Percentiles rank a stretch among this genome's conserved stretches.
Conservation (phyloP, 2,329 filamentous ascomycete species). For the Ascochyta pisi region DNA sequence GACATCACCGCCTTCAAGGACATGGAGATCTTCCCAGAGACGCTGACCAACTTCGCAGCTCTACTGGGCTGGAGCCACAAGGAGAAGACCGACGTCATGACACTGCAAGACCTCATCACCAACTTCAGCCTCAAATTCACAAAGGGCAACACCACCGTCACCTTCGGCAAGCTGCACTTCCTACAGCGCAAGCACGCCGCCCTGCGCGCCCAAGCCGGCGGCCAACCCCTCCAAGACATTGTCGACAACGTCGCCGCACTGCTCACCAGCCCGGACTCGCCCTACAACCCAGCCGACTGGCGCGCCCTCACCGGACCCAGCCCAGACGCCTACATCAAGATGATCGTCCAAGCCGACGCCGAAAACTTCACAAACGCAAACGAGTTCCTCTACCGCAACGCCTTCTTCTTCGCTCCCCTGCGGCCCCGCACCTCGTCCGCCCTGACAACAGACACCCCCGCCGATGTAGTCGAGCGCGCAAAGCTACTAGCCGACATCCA, state of each 20-base stretch:
- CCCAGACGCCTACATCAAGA: conserved; percentile 57
- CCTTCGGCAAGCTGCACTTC: conserved; percentile 78
- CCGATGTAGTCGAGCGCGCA: conserved; percentile 27
- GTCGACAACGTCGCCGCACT: conserved; percentile 40
- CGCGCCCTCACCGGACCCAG: conserved; percentile 23
- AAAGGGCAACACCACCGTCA: conserved; percentile 85
- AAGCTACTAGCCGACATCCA: conserved; percentile 27
- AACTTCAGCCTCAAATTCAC: conserved; percentile 89
- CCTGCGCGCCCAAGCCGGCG: conserved; percentile 55
- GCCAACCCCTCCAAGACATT: conserved; percentile 50
- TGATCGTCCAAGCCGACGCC: conserved; percentile 61
- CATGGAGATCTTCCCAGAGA: conserved; percentile 67
- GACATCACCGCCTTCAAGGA: conserved; percentile 66
- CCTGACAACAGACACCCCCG: background rate
- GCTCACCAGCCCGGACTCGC: conserved; percentile 38
- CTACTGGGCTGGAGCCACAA: conserved; percentile 83
- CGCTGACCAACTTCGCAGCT: conserved; percentile 80
- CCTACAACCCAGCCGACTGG: conserved; percentile 32
- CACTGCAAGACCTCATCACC: conserved; percentile 71
- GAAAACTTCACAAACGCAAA: conserved; percentile 64
- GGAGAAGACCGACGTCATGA: conserved; percentile 72
- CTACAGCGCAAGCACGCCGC: conserved; percentile 76
- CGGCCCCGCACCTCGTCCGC: conserved; percentile 15
- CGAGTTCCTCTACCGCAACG: conserved; percentile 63
- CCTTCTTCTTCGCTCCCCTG: conserved; percentile 62